Conservation (phyloP, 805 yeast genomes). For the Candida pseudoglaebosa region DNA sequence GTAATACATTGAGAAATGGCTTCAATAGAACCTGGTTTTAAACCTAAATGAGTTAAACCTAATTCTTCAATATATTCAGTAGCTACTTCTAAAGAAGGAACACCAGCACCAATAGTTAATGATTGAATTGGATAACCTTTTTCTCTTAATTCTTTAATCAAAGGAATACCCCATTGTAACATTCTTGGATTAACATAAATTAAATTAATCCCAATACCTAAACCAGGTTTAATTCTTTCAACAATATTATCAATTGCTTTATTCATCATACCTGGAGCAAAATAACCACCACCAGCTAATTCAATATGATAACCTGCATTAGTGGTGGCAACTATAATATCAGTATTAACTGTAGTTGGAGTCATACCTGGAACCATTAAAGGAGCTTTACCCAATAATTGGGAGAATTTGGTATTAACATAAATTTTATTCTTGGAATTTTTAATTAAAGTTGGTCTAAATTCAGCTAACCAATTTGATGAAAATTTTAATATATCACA, state of each 20-base stretch:
- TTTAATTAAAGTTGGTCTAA: conserved; percentile 78
- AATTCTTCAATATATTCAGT: conserved; percentile 90
- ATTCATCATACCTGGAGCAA: conserved; percentile 65
- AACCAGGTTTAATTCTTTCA: conserved; percentile 67
- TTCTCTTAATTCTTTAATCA: conserved; percentile 82
- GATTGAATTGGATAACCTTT: conserved; percentile 96
- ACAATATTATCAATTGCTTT: conserved; percentile 74
- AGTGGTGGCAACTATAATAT: conserved; percentile 88
- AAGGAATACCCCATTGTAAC: conserved; percentile 98
- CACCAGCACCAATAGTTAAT: conserved; percentile 98
- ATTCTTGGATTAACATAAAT: conserved; percentile 95
- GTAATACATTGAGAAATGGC: conserved; percentile 81
- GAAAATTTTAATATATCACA: conserved; percentile 71
- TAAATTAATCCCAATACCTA: conserved; percentile 86
- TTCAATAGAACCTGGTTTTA: conserved; percentile 97
- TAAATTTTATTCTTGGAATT: conserved; percentile 68
- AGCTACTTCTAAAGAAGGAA: conserved; percentile 96
- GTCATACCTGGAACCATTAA: conserved; percentile 99
- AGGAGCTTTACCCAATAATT: conserved; percentile 91
- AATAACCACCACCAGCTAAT: conserved; percentile 99
- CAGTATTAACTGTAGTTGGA: conserved; percentile 94
- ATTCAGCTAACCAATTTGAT: conserved; percentile 86
- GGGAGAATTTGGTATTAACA: conserved; percentile 92
- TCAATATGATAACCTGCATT: conserved; percentile 97
- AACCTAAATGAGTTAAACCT: conserved; percentile 89